A percentile compares a stretch with the other conserved stretches of the same genome.
phyloP scores from a whole-genome alignment of 768 basidiomycete genomes.

The Pisolithus marmoratus region DNA sequence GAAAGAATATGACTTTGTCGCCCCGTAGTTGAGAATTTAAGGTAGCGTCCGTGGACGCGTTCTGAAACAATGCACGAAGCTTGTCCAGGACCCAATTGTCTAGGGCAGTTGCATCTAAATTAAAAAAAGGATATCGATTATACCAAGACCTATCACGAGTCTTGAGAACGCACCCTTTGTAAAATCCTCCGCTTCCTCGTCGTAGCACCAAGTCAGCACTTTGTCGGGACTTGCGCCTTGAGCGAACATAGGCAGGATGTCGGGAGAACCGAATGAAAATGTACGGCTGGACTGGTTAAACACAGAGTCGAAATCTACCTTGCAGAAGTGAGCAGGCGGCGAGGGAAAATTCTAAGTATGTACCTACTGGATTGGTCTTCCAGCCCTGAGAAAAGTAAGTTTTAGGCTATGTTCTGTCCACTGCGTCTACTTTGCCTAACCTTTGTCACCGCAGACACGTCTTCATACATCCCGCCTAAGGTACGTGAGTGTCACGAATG shows the following conservation, averaged over 20 bases:
- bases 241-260: constrained; percentile 84
- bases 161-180: constrained; percentile 56
- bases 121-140: neutral
- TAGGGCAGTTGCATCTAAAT: constrained; percentile 64
- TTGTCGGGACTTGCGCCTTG: constrained; percentile 63
- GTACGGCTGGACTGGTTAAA: constrained; percentile 78
- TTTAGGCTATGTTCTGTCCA: constrained; percentile 2
- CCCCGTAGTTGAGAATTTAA: constrained; percentile 49
- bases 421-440: constrained; percentile 29
- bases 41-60: constrained; percentile 48
- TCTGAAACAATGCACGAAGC: constrained; percentile 53
- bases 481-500: constrained; percentile 3
- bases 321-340: constrained; percentile 4
- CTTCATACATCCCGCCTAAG: constrained; percentile 88
- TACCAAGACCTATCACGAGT: neutral
- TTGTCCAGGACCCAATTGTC: constrained; percentile 78
- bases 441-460: constrained; percentile 84
- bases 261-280: constrained; percentile 83
- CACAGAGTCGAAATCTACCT: constrained; percentile 80
- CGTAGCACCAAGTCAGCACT: constrained; percentile 72
- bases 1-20: constrained; percentile 68
- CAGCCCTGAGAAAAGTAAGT: constrained; percentile 51
- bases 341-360: too few relatives aligned
- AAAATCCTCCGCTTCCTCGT: constrained; percentile 78
- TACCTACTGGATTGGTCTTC: constrained; percentile 72